Evolutionary conservation across 306 rosid species (phyloP).

Genomic region (Quercus wislizeni): DNA sequence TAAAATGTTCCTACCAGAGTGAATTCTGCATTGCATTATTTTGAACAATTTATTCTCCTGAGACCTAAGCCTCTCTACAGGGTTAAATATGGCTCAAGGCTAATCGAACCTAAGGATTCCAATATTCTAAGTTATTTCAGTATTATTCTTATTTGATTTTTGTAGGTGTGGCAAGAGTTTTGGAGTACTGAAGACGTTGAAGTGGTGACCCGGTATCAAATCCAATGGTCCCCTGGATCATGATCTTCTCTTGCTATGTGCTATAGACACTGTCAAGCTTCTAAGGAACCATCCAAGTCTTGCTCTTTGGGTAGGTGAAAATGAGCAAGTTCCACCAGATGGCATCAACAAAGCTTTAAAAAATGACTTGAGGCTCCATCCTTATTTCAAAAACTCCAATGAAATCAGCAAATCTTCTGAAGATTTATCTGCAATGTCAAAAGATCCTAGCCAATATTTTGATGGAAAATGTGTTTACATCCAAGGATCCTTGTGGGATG

Average conservation of each 20-base stretch:
- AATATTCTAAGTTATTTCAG: not conserved
- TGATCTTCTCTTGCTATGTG: constrained; percentile 88
- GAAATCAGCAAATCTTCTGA: constrained; percentile 30
- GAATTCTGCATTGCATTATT: not conserved
- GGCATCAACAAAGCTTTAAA: constrained; percentile 71
- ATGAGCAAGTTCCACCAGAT: constrained; percentile 91
- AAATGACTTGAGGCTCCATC: constrained; percentile 75
- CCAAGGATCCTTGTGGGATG: constrained; percentile 92
- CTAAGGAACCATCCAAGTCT: constrained; percentile 78
- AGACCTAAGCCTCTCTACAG: no score
- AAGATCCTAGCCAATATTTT: constrained; percentile 81
- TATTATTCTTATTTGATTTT: constrained; percentile 9
- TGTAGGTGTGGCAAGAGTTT: constrained; percentile 97
- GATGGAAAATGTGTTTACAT: constrained; percentile 85
- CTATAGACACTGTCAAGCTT: constrained; percentile 87
- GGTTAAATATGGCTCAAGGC: not conserved
- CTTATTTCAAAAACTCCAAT: constrained; percentile 40
- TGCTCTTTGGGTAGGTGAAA: constrained; percentile 93
- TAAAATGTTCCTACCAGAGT: not conserved
- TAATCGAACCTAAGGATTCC: not conserved
- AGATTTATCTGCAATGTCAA: constrained; percentile 13
- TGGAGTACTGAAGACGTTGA: constrained; percentile 96
- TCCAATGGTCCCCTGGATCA: constrained; percentile 92
- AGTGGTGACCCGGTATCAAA: constrained; percentile 81
- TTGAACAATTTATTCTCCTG: not conserved